Evolutionary conservation across 2,329 filamentous ascomycete species (phyloP).

Genomic region (Whalleya microplaca): DNA sequence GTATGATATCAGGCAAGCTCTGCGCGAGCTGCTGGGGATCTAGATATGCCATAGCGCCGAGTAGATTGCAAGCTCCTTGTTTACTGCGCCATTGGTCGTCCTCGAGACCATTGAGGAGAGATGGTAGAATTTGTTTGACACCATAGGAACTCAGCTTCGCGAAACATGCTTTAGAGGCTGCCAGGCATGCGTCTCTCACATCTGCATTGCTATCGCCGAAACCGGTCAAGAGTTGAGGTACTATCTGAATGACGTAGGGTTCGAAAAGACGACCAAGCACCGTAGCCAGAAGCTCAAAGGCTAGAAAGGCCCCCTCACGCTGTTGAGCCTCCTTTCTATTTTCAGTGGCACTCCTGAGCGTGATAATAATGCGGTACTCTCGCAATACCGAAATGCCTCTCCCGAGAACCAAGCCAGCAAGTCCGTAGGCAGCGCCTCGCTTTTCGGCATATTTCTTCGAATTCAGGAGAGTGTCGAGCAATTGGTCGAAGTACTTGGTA

Average conservation of each 20-base stretch:
- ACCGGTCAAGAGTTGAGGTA: conserved; percentile 84
- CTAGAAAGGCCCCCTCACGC: conserved; percentile 84
- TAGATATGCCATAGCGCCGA: conserved; percentile 98
- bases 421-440: conserved; percentile 90
- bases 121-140: conserved; percentile 92
- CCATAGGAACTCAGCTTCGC: conserved; percentile 91
- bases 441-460: conserved; percentile 92
- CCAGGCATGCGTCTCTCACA: conserved; percentile 89
- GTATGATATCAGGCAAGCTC: conserved; percentile 95
- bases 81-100: conserved; percentile 98
- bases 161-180: conserved; percentile 93
- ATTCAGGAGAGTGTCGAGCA: conserved; percentile 80
- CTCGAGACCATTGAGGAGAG: conserved; percentile 86
- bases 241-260: conserved; percentile 93
- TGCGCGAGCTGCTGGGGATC: conserved; percentile 92
- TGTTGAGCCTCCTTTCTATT: conserved; percentile 93
- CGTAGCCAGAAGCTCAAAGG: conserved; percentile 86
- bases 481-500: conserved; percentile 76
- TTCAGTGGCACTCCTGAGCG: conserved; percentile 80
- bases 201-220: conserved; percentile 89
- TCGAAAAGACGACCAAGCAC: conserved; percentile 90
- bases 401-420: conserved; percentile 89
- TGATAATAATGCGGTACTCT: conserved; percentile 84
- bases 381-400: conserved; percentile 80
- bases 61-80: conserved; percentile 93